Evolutionary conservation across 2,329 filamentous ascomycete species (phyloP), one percentile per base, ranked within the genome.

Genomic region (Pochonia chlamydosporia): DNA sequence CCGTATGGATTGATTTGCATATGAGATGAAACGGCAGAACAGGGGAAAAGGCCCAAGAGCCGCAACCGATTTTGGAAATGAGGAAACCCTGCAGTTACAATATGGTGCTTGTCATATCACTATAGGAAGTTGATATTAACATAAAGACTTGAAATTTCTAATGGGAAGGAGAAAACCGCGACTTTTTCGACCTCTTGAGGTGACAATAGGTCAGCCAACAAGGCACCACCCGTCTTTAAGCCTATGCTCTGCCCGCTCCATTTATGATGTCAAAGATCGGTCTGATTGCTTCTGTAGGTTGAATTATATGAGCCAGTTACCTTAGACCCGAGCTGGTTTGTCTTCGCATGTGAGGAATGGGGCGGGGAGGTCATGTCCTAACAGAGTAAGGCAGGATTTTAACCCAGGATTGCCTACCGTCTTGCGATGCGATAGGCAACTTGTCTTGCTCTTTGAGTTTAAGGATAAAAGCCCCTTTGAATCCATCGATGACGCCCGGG

Each of bases 331-430:
- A 13, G 18, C 44, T 46, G 35, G 35, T 35, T 40, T 46, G 14
- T 6, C 31, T 33, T 33, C 11, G 14, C 16, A 33, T 10, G 6
- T n/a, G 31, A 33, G 14, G 11, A 33, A 33, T 33, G 14, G 74
- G 56, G 52, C 52, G 53, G 51, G 48, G 48, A 54, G 16, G 40
- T 43, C 40, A 45, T 53, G 1, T 52, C 44, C n/a, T 54, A 42
- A 40, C 40, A 44, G 46, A 48, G 46, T 23, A 44, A 25, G 41
- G 31, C 40, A 48, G 40, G 30, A 48, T 44, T 6, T 21, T 42
- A 28, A 42, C 28, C 40, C 23, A 42, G 40, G 40, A 42, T 42
- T 18, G 23, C 26, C 28, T 42, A 20, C 23, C 40, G 28, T 28
- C 40, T 42, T 42, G 23, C 11, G 11, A 31, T 44, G 46, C 35